phyloP scores from a whole-genome alignment of 192 early-diverging fungal genomes.

The Mortierella alpina region DNA sequence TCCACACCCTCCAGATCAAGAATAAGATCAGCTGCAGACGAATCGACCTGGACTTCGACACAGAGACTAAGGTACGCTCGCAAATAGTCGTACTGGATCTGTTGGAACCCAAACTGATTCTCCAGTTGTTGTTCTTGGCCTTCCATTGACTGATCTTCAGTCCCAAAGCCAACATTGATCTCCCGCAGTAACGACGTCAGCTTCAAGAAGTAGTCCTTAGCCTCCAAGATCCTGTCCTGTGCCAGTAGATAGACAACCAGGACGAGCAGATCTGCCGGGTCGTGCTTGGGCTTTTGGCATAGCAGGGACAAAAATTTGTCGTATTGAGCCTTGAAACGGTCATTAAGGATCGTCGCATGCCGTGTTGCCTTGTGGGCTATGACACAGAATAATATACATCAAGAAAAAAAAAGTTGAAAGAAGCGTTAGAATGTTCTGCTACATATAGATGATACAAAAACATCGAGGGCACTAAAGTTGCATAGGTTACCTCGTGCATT shows the following conservation, averaged over 20 bases:
- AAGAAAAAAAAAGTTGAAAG: not conserved
- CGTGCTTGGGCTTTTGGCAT: constrained; percentile 27
- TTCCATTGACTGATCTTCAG: not conserved
- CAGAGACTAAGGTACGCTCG: constrained; percentile 59
- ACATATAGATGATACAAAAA: not conserved
- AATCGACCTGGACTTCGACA: constrained; percentile 29
- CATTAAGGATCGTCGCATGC: constrained; percentile 52
- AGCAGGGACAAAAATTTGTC: constrained; percentile 48
- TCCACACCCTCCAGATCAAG: constrained; percentile 28
- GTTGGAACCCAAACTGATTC: not conserved
- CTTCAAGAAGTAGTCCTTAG: constrained; percentile 28
- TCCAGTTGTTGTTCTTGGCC: not conserved
- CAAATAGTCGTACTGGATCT: constrained; percentile 60
- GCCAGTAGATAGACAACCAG: constrained; percentile 55
- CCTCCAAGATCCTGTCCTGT: constrained; percentile 61
- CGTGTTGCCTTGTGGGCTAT: constrained; percentile 46
- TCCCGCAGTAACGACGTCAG: constrained; percentile 18
- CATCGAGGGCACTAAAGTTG: not conserved
- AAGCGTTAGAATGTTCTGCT: not conserved
- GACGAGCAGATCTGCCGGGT: constrained; percentile 44
- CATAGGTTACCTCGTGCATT: constrained; percentile 58
- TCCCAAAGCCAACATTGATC: not conserved
- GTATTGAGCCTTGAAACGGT: constrained; percentile 52
- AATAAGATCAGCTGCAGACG: not conserved
- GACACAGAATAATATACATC: not conserved